A percentile compares a stretch with the other conserved stretches of the same genome.
phyloP scores from a whole-genome alignment of 805 yeast genomes.

The Lachancea lanzarotensis region DNA sequence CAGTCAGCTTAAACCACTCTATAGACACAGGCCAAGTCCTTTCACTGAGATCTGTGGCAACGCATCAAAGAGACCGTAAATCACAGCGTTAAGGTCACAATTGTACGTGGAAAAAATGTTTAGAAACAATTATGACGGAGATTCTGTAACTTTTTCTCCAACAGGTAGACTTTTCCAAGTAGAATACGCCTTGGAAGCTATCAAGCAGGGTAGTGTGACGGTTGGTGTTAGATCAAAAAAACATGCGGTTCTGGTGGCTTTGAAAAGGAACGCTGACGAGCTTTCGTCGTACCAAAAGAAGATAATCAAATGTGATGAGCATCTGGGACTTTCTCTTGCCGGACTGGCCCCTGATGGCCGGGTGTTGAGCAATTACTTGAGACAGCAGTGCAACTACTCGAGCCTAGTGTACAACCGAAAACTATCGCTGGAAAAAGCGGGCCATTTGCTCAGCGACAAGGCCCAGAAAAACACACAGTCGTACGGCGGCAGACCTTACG shows the following conservation, averaged over 20 bases:
- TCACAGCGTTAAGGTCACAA: neutral
- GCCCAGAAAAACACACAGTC: constrained; percentile 96
- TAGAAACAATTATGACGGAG: constrained; percentile 98
- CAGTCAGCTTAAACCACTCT: neutral
- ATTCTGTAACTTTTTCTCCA: constrained; percentile 95
- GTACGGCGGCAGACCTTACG: constrained; percentile 96
- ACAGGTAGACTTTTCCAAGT: constrained; percentile 98
- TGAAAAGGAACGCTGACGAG: constrained; percentile 95
- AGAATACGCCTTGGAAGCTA: constrained; percentile 95
- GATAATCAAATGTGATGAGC: constrained; percentile 84
- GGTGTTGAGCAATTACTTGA: constrained; percentile 77
- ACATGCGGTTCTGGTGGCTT: constrained; percentile 86
- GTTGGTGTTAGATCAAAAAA: constrained; percentile 85
- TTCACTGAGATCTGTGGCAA: neutral
- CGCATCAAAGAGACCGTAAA: neutral
- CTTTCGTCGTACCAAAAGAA: constrained; percentile 95
- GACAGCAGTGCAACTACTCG: constrained; percentile 87
- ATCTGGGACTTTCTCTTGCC: constrained; percentile 91
- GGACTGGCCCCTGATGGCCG: constrained; percentile 99
- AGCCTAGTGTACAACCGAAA: constrained; percentile 83
- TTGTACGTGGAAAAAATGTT: constrained; percentile 41
- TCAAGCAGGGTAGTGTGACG: constrained; percentile 96
- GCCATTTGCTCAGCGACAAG: constrained; percentile 82
- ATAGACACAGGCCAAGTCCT: neutral
- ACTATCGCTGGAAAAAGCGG: constrained; percentile 75